Base-by-base conservation (phyloP, 345 rosid genomes). In the Firmiana major region DNA sequence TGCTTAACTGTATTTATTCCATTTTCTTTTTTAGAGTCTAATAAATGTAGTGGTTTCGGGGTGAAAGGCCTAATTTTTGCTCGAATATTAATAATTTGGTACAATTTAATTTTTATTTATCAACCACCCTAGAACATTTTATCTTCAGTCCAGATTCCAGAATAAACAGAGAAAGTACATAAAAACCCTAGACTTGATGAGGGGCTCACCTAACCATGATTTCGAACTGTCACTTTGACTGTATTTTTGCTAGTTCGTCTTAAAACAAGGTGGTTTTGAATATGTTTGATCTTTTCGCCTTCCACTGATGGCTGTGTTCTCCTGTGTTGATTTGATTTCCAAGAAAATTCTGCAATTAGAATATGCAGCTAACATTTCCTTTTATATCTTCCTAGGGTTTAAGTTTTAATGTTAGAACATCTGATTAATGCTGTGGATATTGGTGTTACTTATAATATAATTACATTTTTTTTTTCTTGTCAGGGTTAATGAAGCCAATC, bases 401-500 rank as follows among this genome's bases (percentile, higher is more conserved):
- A 46, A 63, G n/a, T 36, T 67, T 73, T 54, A 43, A 55, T 73
- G 36, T 22, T 63, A 34, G 38, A 42, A 12, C 17, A 17, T 70
- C 43, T 49, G 9, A 28, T 31, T 51, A 65, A 31, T 48, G 34
- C 28, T 19, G 42, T 49, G 38, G 55, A 22, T 22, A 51, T 67
- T 57, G 38, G 11, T 55, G 1, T 74, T 4, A 40, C 40, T 67
- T 62, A 11, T 77, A 4, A 13, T 66, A 16, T 26, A 7, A 9
- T 70, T 68, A 42, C 5, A 9, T 53, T 77, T 40, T 64, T 65
- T 59, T 28, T 81, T 31, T 17, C 49, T 43, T 85, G 64, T 58
- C 73, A 85, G 92, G 87, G 85, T 86, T 77, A 46, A 89, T 89
- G 91, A 89, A 83, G 79, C 76, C 43, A 15, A 73, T 73, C 70